phyloP scores from a whole-genome alignment of 2,329 filamentous ascomycete genomes.

The Rhynchosporium agropyri region DNA sequence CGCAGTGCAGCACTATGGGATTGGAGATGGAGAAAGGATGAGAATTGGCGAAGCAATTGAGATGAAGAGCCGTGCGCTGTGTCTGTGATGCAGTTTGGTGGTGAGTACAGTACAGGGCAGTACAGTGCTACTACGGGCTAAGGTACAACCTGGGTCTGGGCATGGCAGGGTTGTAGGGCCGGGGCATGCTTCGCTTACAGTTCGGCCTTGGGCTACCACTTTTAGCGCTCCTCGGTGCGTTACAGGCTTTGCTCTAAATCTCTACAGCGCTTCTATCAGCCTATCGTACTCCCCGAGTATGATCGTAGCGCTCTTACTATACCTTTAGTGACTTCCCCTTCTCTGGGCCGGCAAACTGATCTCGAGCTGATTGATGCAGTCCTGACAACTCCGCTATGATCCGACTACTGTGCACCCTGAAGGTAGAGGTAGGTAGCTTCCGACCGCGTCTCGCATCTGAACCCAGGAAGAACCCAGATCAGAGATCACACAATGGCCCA shows the following conservation, averaged over 20 bases:
- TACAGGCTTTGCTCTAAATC: neutral
- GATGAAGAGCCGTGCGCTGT: slow-evolving; percentile 3
- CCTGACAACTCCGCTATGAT: slow-evolving; percentile 7
- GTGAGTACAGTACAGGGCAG: slow-evolving; percentile 4
- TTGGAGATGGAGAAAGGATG: slow-evolving; percentile 14
- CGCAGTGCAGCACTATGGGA: slow-evolving; percentile 10
- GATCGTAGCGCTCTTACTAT: neutral
- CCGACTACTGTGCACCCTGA: neutral
- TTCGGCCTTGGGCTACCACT: neutral
- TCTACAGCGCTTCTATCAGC: neutral
- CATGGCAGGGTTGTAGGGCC: neutral
- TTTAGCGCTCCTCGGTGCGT: slow-evolving; percentile 5
- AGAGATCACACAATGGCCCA: neutral
- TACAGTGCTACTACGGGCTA: neutral
- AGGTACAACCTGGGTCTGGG: neutral
- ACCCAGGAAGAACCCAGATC: slow-evolving; percentile 7
- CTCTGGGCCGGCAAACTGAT: neutral
- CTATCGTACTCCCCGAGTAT: neutral
- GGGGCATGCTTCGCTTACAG: neutral
- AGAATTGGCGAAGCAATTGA: neutral
- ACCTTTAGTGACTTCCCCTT: slow-evolving; percentile 13
- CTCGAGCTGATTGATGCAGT: neutral
- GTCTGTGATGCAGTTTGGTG: neutral
- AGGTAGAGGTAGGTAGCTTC: neutral
- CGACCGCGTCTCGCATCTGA: slow-evolving; percentile 2